Percentiles rank a stretch among this genome's conserved stretches.
Conservation (phyloP, 2,329 filamentous ascomycete species). For the Claviceps humidiphila region DNA sequence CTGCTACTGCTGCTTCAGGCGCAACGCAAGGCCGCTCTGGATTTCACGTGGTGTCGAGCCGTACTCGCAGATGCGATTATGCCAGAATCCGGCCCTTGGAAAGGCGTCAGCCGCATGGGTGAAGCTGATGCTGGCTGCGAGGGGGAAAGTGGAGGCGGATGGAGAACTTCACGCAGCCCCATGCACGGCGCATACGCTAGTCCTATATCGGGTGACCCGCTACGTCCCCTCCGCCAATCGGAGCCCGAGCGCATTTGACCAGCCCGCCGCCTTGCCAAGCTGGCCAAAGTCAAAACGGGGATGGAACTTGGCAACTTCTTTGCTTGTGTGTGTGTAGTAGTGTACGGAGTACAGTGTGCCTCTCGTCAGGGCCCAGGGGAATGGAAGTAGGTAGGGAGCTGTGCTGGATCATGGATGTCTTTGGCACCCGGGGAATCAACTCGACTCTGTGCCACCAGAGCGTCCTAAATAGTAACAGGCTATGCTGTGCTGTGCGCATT, state of each 20-base stretch:
- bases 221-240: constrained; percentile 7
- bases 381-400: too few species aligned
- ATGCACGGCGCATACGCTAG: neutral
- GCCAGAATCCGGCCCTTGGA: neutral
- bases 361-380: too few species aligned
- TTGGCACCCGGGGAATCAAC: too few species aligned
- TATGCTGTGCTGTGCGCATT: too few species aligned
- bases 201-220: neutral
- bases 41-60: neutral
- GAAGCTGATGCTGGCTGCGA: neutral
- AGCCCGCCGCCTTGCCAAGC: neutral
- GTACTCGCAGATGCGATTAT: neutral
- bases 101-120: neutral
- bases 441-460: too few species aligned
- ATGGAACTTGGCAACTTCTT: too few species aligned
- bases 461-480: too few species aligned
- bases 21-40: neutral
- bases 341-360: too few species aligned
- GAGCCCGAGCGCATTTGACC: constrained; percentile 9
- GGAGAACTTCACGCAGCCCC: neutral
- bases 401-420: too few species aligned
- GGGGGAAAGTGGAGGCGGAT: neutral
- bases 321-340: neutral
- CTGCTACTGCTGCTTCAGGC: neutral
- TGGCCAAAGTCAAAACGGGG: constrained; percentile 1